A percentile compares a stretch with the other conserved stretches of the same genome.
Evolutionary conservation across 352 stramenopile genomes (phyloP).

Genomic region (Achlya hypogyna): DNA sequence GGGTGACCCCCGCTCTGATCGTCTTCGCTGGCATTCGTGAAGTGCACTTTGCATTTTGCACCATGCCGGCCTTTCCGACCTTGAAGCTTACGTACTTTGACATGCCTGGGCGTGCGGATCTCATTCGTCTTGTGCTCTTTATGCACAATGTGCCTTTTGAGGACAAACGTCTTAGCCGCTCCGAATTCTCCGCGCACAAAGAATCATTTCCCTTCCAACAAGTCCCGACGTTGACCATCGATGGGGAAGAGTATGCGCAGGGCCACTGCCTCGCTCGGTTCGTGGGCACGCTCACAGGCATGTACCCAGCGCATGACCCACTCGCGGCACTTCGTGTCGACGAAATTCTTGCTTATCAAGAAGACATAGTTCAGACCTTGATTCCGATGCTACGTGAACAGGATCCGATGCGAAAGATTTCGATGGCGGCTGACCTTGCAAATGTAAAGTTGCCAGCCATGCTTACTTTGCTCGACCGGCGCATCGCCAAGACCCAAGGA

Average conservation of each 20-base stretch:
- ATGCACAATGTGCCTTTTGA: slow-evolving; percentile 44
- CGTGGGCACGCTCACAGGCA: slow-evolving; percentile 32
- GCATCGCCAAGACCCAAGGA: slow-evolving; percentile 25
- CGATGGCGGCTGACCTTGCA: slow-evolving; percentile 30
- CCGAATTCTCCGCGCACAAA: slow-evolving; percentile 31
- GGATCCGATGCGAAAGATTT: slow-evolving; percentile 28
- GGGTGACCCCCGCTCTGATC: not conserved
- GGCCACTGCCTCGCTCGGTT: slow-evolving; percentile 44
- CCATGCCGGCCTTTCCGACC: slow-evolving; percentile 24
- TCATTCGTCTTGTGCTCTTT: slow-evolving; percentile 36
- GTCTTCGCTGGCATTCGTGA: too few species aligned
- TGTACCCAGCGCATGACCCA: slow-evolving; percentile 31
- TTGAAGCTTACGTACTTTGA: slow-evolving; percentile 47
- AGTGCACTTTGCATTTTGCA: slow-evolving; percentile 23
- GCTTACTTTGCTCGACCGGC: slow-evolving; percentile 24
- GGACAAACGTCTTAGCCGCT: slow-evolving; percentile 30
- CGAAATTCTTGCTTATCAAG: slow-evolving; percentile 30
- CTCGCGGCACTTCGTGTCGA: slow-evolving; percentile 31
- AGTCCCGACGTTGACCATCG: slow-evolving; percentile 39
- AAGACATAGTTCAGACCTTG: slow-evolving; percentile 27
- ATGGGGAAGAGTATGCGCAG: slow-evolving; percentile 31
- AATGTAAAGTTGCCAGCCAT: slow-evolving; percentile 25
- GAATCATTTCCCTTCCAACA: slow-evolving; percentile 32
- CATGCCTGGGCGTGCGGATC: slow-evolving; percentile 30
- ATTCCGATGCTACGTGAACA: slow-evolving; percentile 26